These are phyloP conservation scores for Terana coerulea DNA, from an alignment of 768 basidiomycete genomes.

Conservation along the genomic window DNA sequence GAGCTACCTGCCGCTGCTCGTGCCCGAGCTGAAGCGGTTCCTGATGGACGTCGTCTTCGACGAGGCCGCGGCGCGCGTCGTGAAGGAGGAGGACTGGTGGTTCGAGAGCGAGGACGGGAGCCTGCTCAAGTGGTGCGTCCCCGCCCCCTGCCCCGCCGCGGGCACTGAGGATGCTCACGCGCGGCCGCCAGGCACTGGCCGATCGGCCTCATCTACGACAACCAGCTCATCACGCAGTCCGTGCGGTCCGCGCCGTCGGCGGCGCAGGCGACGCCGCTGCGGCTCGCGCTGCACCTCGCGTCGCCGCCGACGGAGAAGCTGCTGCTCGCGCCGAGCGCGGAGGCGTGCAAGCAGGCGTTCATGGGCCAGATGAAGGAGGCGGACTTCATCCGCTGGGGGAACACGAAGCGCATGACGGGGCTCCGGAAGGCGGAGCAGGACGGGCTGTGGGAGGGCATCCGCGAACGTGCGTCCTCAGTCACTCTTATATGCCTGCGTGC, in stretches of 20 bases:
- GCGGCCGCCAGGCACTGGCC: constrained; percentile 88
- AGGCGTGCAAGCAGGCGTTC: constrained; percentile 89
- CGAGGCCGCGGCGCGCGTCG: constrained; percentile 65
- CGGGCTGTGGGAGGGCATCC: constrained; percentile 94
- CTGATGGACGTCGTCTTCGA: constrained; percentile 92
- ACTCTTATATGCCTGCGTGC: neutral
- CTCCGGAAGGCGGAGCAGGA: constrained; percentile 91
- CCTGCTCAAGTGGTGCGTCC: constrained; percentile 79
- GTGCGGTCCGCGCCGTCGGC: constrained; percentile 38
- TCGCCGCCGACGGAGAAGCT: constrained; percentile 87
- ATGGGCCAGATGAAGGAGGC: constrained; percentile 97
- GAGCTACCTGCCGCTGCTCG: constrained; percentile 86
- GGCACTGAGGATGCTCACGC: neutral
- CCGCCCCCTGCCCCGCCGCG: neutral
- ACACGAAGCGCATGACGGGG: constrained; percentile 89
- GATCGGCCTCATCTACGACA: constrained; percentile 91
- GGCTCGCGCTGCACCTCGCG: constrained; percentile 82
- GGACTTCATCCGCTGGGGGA: constrained; percentile 96
- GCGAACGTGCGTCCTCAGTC: constrained; percentile 66
- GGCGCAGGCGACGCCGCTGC: constrained; percentile 54
- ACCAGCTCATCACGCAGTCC: constrained; percentile 63
- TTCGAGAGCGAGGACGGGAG: constrained; percentile 87
- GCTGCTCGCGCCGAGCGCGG: constrained; percentile 72
- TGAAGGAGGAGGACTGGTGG: constrained; percentile 96
- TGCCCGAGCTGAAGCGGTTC: constrained; percentile 85